Evolutionary conservation across 2,329 filamentous ascomycete species (phyloP), one percentile per base, ranked within the genome.

Genomic region (Pezicula neosporulosa): DNA sequence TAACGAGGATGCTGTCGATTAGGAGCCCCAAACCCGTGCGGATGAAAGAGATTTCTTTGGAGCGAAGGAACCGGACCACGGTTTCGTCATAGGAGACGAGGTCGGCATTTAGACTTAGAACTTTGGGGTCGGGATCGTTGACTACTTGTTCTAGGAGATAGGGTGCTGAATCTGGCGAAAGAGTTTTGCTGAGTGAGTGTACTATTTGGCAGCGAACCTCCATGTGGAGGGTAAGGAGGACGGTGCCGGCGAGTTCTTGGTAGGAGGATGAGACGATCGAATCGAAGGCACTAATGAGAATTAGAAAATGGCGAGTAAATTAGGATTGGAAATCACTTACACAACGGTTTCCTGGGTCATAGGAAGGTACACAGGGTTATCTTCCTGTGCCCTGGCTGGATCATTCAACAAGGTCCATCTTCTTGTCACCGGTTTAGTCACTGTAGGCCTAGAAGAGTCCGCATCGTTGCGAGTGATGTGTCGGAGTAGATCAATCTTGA

Each of bases 1-100:
- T 75, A 36, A 97, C 83, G 3, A 97, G 83, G 64, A 87, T 89
- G 8, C 78, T 77, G 66, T 95, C 92, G 60, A 94, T 87, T 18
- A 97, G 82, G 16, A 84, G 73, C 7, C 88, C 85, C 3, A 97
- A 77, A 0, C 91, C 89, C 0, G 77, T 82, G 6, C 89, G 85
- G 53, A 97, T 82, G 68, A 94, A 96, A 10, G 75, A 75, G 9
- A 84, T 81, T 68, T 96, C 90, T 38, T 80, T 74, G 7, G 81
- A 72, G 3, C 89, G 85, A 5, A 97, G 78, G 66, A 87, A 90
- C 2, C 80, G 79, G 3, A 83, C 81, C 36, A 91, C 78, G 19
- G 87, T 91, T 62, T 93, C 90, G 67, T 97, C 92, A 68, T 96
- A 95, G 24, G 83, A 77, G n/a, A 95, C 85, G 28, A 99, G 79